Conservation (phyloP, 1,284 basidiomycete genomes). For the Leucoagaricus sp. region DNA sequence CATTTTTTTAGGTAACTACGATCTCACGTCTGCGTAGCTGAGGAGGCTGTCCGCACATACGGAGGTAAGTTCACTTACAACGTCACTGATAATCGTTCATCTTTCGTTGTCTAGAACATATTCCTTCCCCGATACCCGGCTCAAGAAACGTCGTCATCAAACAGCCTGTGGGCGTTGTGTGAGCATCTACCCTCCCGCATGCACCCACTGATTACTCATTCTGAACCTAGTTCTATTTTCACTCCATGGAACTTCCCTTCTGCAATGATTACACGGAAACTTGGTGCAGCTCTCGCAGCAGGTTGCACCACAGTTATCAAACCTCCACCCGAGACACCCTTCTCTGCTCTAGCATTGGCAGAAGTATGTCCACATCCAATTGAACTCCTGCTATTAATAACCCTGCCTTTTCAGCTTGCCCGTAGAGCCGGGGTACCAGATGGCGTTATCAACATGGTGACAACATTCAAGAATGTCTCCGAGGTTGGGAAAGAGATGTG, state of each 20-base stretch:
- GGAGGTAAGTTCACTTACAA: constrained; percentile 54
- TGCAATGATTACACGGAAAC: constrained; percentile 91
- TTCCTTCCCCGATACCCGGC: constrained; percentile 76
- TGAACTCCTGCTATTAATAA: neutral
- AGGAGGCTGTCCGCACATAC: constrained; percentile 85
- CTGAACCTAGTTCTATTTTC: constrained; percentile 60
- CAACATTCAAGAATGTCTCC: constrained; percentile 78
- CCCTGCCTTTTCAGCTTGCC: constrained; percentile 54
- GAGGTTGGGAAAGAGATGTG: constrained; percentile 87
- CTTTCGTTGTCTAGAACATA: constrained; percentile 56
- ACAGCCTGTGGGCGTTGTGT: constrained; percentile 90
- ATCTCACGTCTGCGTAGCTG: constrained; percentile 50
- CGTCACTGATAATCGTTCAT: neutral
- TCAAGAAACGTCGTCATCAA: constrained; percentile 91
- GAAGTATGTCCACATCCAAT: constrained; percentile 53
- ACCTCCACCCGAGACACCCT: constrained; percentile 94
- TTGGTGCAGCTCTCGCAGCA: constrained; percentile 88
- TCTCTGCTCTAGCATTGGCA: constrained; percentile 86
- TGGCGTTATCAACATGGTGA: constrained; percentile 94
- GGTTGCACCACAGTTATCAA: constrained; percentile 97
- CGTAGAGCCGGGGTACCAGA: constrained; percentile 89
- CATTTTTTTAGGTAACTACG: neutral
- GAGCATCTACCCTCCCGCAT: constrained; percentile 11
- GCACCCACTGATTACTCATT: neutral
- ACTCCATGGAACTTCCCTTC: constrained; percentile 95